A percentile compares a stretch with the other conserved stretches of the same genome.
phyloP scores from a whole-genome alignment of 306 rosid species.

The Gillenia trifoliata region DNA sequence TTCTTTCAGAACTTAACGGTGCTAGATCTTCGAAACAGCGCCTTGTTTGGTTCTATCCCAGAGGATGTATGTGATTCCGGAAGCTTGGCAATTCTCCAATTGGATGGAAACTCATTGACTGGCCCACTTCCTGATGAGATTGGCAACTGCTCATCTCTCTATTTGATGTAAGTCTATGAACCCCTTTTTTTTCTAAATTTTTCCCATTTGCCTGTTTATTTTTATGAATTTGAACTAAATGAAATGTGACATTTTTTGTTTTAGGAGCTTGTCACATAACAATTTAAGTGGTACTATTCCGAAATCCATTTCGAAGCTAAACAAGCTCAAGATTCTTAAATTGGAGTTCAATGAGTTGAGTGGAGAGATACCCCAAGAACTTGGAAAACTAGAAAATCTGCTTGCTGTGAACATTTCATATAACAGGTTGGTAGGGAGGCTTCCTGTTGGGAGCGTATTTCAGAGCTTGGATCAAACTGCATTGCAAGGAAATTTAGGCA shows the following conservation, averaged over 20 bases:
- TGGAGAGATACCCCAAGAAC: conserved; percentile 91
- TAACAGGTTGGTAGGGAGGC: conserved; percentile 82
- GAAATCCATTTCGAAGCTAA: conserved; percentile 58
- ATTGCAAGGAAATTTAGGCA: conserved; percentile 78
- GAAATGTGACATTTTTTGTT: conserved; percentile 15
- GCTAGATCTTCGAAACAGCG: conserved; percentile 60
- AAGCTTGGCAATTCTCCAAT: conserved; percentile 67
- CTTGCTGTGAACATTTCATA: conserved; percentile 81
- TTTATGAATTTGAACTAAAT: neutral
- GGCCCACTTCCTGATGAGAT: conserved; percentile 71
- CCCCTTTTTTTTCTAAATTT: neutral
- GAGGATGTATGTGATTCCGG: conserved; percentile 68
- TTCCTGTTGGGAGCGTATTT: conserved; percentile 62
- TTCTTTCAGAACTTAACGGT: conserved; percentile 54
- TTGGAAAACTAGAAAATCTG: conserved; percentile 69
- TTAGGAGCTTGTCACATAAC: conserved; percentile 83
- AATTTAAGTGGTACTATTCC: conserved; percentile 70
- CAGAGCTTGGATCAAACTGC: conserved; percentile 78
- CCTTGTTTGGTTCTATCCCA: conserved; percentile 60
- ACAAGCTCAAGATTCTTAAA: conserved; percentile 63
- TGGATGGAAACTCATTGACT: conserved; percentile 70
- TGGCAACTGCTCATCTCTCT: conserved; percentile 85
- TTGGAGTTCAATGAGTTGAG: conserved; percentile 71
- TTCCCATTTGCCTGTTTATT: neutral
- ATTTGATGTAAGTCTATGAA: conserved; percentile 53